Base-by-base conservation (phyloP, 306 rosid genomes). In the Fragaria nilgerrensis region DNA sequence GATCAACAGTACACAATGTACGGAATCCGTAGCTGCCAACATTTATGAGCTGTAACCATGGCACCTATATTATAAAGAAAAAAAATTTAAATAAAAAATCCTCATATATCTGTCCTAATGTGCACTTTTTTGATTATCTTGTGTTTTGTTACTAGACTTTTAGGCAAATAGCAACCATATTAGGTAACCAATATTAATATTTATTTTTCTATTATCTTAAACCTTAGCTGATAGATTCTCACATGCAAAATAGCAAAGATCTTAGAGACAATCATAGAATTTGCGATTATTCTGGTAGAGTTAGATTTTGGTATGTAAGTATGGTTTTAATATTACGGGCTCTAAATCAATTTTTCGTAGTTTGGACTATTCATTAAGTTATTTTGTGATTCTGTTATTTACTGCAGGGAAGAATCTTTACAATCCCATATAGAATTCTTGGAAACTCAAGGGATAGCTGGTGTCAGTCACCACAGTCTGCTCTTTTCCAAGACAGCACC, bases 401-500 rank as follows among this genome's bases (percentile, higher is more conserved):
- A 70, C 29, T 64, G 44, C 34, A 94, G 98, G 89, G 90, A 88
- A 45, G 92, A 79, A 22, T 69, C 77, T 67, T 86, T 92, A 77
- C 84, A 82, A 62, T 76, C 77, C 52, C 95, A 94, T 59, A 83
- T 94, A 43, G 82, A 86, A 79, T 92, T 94, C 74, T 78, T 94
- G 80, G 89, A 90, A 74, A 83, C 89, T 75, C 86, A 58, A 68
- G 95, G 97, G 59, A 94, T 94, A 67, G 97, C 90, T 41, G 98
- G 98, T 67, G 90, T 94, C 62, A 94, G 97, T 88, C 90, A 94
- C 84, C 98, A 94, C 86, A 94, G 97, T 84, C 82, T 92, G 69
- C 96, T 94, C 63, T 94, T 92, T 81, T 90, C 96, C 74, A 92
- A 94, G 85, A 65, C 97, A 58, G 96, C 84, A 53, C 90, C 96